Base-by-base conservation (phyloP, 495 filamentous ascomycete species). In the Talaromyces proteolyticus region DNA sequence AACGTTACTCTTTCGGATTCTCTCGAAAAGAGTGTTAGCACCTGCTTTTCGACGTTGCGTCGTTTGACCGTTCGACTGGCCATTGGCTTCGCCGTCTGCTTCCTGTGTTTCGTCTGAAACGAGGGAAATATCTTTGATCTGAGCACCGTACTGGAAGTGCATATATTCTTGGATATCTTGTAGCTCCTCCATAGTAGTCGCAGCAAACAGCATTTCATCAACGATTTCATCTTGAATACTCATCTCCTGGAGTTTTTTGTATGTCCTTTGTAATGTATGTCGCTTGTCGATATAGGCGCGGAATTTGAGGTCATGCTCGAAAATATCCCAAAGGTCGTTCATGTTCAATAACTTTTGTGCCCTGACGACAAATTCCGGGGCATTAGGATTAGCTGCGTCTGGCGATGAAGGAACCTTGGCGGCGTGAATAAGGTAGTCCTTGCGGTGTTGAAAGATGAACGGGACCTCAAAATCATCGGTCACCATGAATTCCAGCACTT, bases 111-210 rank as follows among this genome's bases (percentile, higher is more conserved):
- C 50, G n/a, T 52, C 43, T 7, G 42, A 25, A 12, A 76, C 70
- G 24, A 61, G 19, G 6, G 80, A 72, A 41, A 88, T 57, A 54
- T 96, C 91, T 57, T 88, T 89, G 29, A 97, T 69, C 57, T 91
- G 78, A 4, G 85, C 72, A 17, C 88, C 81, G 57, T 97, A 96
- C 55, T 91, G 89, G 69, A 97, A 98, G 65, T 97, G 88, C 47
- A 98, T 73, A 58, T 96, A 97, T 54, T 98, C 93, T 58, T 96
- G 91, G 14, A 98, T 66, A 66, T 98, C 93, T 61, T 98, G 94
- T 12, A 98, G 73, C 59, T 96, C 92, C 55, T 98, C 93, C 74
- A 93, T 89, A 0, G 83, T 89, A 5, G 77, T 76, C 3, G 90
- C 91, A 26, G 79, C 67, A 3, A 75, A 75, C 29, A 93, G 76